phyloP scores from a whole-genome alignment of 2,329 filamentous ascomycete genomes.

The Neofusicoccum umdonicola region DNA sequence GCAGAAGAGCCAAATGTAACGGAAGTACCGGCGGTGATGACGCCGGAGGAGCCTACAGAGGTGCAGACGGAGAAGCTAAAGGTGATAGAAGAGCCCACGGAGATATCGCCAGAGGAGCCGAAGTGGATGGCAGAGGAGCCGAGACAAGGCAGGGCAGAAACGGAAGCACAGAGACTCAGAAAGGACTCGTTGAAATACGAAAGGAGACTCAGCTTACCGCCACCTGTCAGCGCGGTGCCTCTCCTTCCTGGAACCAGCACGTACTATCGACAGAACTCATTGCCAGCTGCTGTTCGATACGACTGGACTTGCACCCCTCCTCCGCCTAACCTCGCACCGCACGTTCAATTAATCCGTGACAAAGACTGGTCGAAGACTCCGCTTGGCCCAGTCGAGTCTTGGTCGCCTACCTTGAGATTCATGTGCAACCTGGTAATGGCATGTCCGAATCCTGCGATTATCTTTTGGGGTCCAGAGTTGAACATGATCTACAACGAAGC shows the following conservation, averaged over 20 bases:
- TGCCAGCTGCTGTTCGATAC: slow-evolving; percentile 6
- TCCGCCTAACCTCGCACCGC: slow-evolving; percentile 52
- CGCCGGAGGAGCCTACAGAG: neutral
- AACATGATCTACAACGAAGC: slow-evolving; percentile 68
- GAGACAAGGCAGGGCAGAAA: neutral
- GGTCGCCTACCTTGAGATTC: slow-evolving; percentile 66
- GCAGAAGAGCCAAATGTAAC: neutral
- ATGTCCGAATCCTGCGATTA: slow-evolving; percentile 53
- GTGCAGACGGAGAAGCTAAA: neutral
- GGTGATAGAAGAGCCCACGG: neutral
- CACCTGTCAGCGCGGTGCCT: neutral
- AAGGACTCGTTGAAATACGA: neutral
- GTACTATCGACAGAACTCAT: neutral
- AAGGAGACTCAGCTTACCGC: slow-evolving; percentile 7
- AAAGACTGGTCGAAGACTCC: slow-evolving; percentile 70
- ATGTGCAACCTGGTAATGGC: slow-evolving; percentile 75
- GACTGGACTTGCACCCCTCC: slow-evolving; percentile 20
- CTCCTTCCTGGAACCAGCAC: slow-evolving; percentile 15
- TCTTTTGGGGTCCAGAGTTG: slow-evolving; percentile 56
- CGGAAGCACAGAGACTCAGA: neutral
- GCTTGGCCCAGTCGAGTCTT: slow-evolving; percentile 69
- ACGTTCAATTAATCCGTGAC: slow-evolving; percentile 68
- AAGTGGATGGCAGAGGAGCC: neutral
- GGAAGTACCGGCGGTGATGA: neutral
- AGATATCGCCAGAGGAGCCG: neutral